These are phyloP conservation scores for Sporormia fimetaria DNA, from an alignment of 495 filamentous ascomycete species.

Conservation along the genomic window DNA sequence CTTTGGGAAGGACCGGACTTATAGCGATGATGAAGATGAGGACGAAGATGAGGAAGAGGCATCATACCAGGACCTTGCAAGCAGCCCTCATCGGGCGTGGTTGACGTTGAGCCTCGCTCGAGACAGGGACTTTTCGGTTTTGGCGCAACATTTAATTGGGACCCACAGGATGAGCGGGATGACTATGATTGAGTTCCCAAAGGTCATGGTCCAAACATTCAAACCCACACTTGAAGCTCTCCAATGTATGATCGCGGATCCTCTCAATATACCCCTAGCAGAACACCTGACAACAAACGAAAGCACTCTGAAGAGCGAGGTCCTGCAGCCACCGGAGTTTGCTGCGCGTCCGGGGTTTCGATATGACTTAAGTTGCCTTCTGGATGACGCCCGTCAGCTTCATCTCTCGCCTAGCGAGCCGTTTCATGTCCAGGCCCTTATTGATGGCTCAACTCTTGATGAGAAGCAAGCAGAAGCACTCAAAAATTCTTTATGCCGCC, in stretches of 20 bases:
- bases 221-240: slow-evolving; percentile 53
- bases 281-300: slow-evolving; percentile 1
- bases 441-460: slow-evolving; percentile 38
- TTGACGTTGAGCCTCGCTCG: neutral
- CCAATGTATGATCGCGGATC: slow-evolving; percentile 46
- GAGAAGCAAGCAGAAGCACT: slow-evolving; percentile 47
- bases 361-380: slow-evolving; percentile 11
- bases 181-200: slow-evolving; percentile 58
- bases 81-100: neutral
- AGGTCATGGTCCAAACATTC: slow-evolving; percentile 56
- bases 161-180: neutral
- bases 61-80: neutral
- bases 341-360: slow-evolving; percentile 33
- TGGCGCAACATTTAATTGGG: neutral
- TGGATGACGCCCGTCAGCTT: neutral
- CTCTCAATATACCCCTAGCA: slow-evolving; percentile 42
- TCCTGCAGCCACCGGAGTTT: slow-evolving; percentile 44
- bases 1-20: slow-evolving; percentile 16
- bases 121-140: neutral
- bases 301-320: too few relatives aligned
- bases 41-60: slow-evolving; percentile 6
- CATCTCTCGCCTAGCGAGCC: neutral
- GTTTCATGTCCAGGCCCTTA: slow-evolving; percentile 6
- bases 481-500: slow-evolving; percentile 43
- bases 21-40: neutral